A percentile compares a stretch with the other conserved stretches of the same genome.
phyloP scores from a whole-genome alignment of 495 filamentous ascomycete species.

The Penicillium fimorum region DNA sequence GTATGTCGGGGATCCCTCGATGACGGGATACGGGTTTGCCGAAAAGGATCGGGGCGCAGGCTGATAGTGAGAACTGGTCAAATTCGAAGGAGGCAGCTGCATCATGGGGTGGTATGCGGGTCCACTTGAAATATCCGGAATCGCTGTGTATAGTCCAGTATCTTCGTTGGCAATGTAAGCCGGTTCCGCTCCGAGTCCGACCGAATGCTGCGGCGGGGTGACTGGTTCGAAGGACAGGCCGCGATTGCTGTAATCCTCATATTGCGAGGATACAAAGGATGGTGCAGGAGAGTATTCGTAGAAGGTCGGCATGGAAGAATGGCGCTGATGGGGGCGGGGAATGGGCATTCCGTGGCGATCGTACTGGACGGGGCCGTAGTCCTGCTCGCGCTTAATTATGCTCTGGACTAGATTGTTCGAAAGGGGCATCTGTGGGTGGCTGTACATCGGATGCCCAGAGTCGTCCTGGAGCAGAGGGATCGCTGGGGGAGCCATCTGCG shows the following conservation, averaged over 20 bases:
- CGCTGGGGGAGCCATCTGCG: slow-evolving; percentile 65
- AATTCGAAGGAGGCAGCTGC: slow-evolving; percentile 83
- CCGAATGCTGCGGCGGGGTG: slow-evolving; percentile 86
- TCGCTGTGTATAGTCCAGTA: slow-evolving; percentile 89
- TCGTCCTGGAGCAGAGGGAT: slow-evolving; percentile 83
- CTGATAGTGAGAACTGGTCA: slow-evolving; percentile 72
- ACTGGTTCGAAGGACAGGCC: slow-evolving; percentile 95
- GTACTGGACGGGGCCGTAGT: slow-evolving; percentile 74
- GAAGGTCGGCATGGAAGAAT: slow-evolving; percentile 95
- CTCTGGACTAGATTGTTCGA: slow-evolving; percentile 60
- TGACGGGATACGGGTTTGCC: slow-evolving; percentile 87
- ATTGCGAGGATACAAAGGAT: slow-evolving; percentile 94
- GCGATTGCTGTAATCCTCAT: slow-evolving; percentile 95
- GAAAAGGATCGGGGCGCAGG: slow-evolving; percentile 65
- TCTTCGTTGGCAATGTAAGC: slow-evolving; percentile 98
- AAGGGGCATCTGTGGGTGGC: slow-evolving; percentile 54
- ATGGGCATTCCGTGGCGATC: slow-evolving; percentile 88
- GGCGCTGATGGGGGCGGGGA: slow-evolving; percentile 77
- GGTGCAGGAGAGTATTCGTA: slow-evolving; percentile 97
- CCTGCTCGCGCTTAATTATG: slow-evolving; percentile 79
- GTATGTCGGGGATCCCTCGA: slow-evolving; percentile 97
- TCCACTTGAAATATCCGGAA: slow-evolving; percentile 70
- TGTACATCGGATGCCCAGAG: slow-evolving; percentile 71
- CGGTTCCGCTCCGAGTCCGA: slow-evolving; percentile 77
- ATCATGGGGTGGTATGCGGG: slow-evolving; percentile 74